Percentiles rank a stretch among this genome's conserved stretches.
These are phyloP conservation scores for Protoeuglena noctilucae DNA, from an alignment of 139 green algal species.

Conservation along the genomic window DNA sequence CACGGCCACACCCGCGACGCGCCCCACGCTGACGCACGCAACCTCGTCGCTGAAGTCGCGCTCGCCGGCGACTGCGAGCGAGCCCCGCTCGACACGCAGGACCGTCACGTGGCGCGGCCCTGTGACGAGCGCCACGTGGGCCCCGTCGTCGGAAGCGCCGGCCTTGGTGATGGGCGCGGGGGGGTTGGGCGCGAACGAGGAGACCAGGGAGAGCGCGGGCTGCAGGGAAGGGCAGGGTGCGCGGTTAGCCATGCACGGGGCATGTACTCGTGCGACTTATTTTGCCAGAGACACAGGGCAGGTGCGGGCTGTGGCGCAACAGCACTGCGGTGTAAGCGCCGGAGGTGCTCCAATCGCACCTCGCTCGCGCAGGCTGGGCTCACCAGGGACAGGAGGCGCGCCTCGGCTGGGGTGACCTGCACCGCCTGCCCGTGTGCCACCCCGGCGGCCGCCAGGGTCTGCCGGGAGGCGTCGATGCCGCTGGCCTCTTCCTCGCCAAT, in stretches of 20 bases:
- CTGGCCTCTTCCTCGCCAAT: slow-evolving; percentile 50
- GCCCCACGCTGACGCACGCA: slow-evolving; percentile 51
- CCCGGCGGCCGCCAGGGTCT: slow-evolving; percentile 78
- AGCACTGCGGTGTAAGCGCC: too few relatives aligned
- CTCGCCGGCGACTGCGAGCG: slow-evolving; percentile 27
- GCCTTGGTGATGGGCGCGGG: slow-evolving; percentile 1
- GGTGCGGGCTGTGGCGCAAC: too few relatives aligned
- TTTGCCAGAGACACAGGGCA: too few relatives aligned
- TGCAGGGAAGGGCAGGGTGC: too few relatives aligned
- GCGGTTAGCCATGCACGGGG: too few relatives aligned
- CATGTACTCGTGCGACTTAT: too few relatives aligned
- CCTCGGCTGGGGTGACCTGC: slow-evolving; percentile 47
- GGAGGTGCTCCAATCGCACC: too few relatives aligned
- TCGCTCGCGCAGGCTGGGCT: too few relatives aligned
- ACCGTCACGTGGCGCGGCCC: slow-evolving; percentile 47
- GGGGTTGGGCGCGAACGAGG: not conserved
- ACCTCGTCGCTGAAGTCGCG: slow-evolving; percentile 56
- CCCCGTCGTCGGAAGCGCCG: not conserved
- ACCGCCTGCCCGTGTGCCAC: slow-evolving; percentile 53
- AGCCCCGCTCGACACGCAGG: slow-evolving; percentile 38
- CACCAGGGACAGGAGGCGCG: slow-evolving; percentile 30
- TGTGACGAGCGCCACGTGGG: slow-evolving; percentile 52
- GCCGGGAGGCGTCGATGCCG: slow-evolving; percentile 57
- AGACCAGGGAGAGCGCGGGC: too few relatives aligned
- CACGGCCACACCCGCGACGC: not conserved